phyloP scores from a whole-genome alignment of 2,329 filamentous ascomycete genomes.

The Fusarium zealandicum region DNA sequence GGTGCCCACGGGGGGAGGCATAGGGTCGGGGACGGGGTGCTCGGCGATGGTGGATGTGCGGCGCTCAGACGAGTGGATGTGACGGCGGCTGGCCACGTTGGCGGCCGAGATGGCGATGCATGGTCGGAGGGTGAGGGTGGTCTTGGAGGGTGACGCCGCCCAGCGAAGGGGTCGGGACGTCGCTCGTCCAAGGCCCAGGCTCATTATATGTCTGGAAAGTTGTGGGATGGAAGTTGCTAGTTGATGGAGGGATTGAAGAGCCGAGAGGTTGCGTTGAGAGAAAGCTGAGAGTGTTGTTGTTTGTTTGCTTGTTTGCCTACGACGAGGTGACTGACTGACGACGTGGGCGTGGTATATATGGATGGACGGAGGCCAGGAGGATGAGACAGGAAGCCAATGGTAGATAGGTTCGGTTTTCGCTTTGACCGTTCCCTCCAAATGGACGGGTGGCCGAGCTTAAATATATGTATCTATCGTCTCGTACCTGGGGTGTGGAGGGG shows the following conservation, averaged over 20 bases:
- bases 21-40: constrained; percentile 43
- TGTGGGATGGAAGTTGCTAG: constrained; percentile 1
- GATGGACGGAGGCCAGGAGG: not conserved
- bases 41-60: constrained; percentile 48
- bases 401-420: constrained; percentile 32
- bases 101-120: constrained; percentile 30
- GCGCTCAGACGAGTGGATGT: constrained; percentile 49
- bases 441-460: constrained; percentile 32
- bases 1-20: constrained; percentile 39
- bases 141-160: constrained; percentile 30
- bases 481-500: constrained; percentile 22
- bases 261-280: constrained; percentile 10
- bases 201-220: constrained; percentile 35
- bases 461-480: constrained; percentile 23
- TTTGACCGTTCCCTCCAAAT: not conserved
- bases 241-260: constrained; percentile 10
- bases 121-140: constrained; percentile 29
- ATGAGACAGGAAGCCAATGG: constrained; percentile 19
- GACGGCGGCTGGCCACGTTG: constrained; percentile 35
- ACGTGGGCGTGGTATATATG: not conserved
- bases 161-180: constrained; percentile 38
- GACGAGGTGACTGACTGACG: constrained; percentile 1
- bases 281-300: not conserved
- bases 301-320: constrained; percentile 23
- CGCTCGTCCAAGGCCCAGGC: constrained; percentile 39